Evolutionary conservation across 2,329 filamentous ascomycete genomes (phyloP), one percentile per base, ranked within the genome.

Genomic region (Fusarium mundagurra): DNA sequence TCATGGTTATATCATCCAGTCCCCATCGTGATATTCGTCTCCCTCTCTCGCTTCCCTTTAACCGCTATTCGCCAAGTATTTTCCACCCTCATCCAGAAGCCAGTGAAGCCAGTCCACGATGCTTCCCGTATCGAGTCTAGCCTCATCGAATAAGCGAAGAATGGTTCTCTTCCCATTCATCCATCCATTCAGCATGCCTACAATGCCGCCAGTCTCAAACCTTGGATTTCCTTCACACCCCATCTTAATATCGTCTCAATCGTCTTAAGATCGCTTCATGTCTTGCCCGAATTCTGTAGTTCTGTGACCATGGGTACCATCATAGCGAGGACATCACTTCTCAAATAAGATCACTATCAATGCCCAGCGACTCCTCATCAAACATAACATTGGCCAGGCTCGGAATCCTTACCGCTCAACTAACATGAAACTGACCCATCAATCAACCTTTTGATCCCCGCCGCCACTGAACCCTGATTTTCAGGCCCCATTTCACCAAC

Each of bases 391-490:
- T 54, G 61, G 43, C 44, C 67, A 55, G 66, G 24, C 34, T 20
- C 29, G 33, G 27, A 8, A 43, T 36, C 16, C 38, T 67, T 66
- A 38, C 41, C 43, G 48, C 43, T 44, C 31, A 31, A 47, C 48
- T 57, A 50, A 69, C 24, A 64, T 64, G 44, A 68, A 68, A 39
- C 61, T 62, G 55, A 39, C 67, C 58, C 53, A 55, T 60, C 34
- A 51, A 63, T 50, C 61, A 73, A 75, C 50, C 67, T 57, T 57
- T 64, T 27, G 12, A 75, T 64, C 62, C 62, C 67, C 66, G 63
- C 55, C 45, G 24, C 69, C 41, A 57, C 45, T 69, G 68, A 72
- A 69, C 68, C 72, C 72, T 74, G 72, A 72, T 75, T 61, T 69
- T 65, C 58, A 68, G 45, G 24, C 29, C 51, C 53, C 45, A 36